phyloP scores from a whole-genome alignment of 2,329 filamentous ascomycete genomes.

The Cladosporium colombiae region DNA sequence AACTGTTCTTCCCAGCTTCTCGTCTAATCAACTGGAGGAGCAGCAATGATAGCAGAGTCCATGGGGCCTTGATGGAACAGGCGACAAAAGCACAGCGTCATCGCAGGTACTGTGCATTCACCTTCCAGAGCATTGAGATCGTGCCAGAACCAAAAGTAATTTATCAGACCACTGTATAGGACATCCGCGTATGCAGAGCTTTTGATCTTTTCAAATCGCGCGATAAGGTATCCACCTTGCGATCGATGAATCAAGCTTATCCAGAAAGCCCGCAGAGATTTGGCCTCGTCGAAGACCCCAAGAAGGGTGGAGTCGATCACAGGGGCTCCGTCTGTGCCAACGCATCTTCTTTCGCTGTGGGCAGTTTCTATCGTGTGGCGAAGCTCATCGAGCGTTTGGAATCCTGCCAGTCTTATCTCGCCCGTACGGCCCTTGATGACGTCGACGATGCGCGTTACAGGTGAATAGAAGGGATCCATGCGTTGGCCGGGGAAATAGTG shows the following conservation, averaged over 20 bases:
- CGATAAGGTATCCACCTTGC: not conserved
- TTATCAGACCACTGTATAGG: not conserved
- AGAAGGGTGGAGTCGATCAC: not conserved
- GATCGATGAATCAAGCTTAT: rapidly evolving
- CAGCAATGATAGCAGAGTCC: not conserved
- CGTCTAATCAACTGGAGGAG: no score
- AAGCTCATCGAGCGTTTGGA: not conserved
- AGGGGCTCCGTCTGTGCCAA: not conserved
- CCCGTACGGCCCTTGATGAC: not conserved
- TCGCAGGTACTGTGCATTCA: not conserved
- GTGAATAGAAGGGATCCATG: not conserved
- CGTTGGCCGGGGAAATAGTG: not conserved
- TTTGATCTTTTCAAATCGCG: not conserved
- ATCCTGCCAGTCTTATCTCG: not conserved
- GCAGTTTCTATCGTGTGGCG: not conserved
- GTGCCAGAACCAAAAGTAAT: no score
- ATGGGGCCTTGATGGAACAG: not conserved
- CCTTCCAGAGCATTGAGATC: no score
- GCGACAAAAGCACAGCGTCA: not conserved
- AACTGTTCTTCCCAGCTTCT: no score
- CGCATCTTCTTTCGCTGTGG: not conserved
- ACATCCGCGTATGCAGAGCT: not conserved
- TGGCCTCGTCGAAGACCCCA: not conserved
- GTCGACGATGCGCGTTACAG: not conserved
- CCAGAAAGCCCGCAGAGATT: not conserved